These are phyloP conservation scores for Phaeomoniella chlamydospora DNA, from an alignment of 2,329 filamentous ascomycete species.

Conservation along the genomic window DNA sequence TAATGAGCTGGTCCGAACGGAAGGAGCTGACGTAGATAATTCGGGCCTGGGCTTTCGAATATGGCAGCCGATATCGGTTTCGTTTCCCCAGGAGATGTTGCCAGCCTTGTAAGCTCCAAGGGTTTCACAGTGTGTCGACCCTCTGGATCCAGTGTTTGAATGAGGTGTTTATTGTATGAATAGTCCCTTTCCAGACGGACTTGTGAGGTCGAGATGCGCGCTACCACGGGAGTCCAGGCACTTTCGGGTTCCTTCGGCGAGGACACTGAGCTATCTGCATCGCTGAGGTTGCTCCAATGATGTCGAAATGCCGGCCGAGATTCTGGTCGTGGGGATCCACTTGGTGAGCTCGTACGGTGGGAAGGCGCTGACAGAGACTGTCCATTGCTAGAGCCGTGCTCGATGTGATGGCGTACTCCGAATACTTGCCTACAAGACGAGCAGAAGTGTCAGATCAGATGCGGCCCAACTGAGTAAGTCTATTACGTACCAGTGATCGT, in stretches of 20 bases:
- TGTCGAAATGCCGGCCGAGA: constrained; percentile 22
- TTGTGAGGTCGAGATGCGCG: constrained; percentile 67
- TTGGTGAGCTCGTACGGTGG: constrained; percentile 25
- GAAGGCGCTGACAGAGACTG: constrained; percentile 16
- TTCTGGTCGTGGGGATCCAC: constrained; percentile 27
- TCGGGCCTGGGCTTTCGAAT: constrained; percentile 63
- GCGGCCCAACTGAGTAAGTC: constrained; percentile 17
- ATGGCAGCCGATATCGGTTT: constrained; percentile 63
- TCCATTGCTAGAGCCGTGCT: constrained; percentile 24
- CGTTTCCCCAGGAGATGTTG: constrained; percentile 53
- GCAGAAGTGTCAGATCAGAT: constrained; percentile 2
- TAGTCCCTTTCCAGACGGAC: constrained; percentile 77
- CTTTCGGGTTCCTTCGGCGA: constrained; percentile 23
- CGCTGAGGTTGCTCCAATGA: constrained; percentile 39
- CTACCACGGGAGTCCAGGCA: constrained; percentile 52
- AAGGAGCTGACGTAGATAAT: constrained; percentile 56
- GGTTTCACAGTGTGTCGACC: constrained; percentile 67
- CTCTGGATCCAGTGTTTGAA: constrained; percentile 54
- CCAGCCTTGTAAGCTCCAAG: constrained; percentile 62
- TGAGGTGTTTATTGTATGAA: constrained; percentile 63
- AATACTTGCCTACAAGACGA: constrained; percentile 35
- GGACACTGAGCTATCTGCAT: constrained; percentile 28
- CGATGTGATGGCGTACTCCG: constrained; percentile 41
- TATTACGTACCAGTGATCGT: constrained; percentile 60
- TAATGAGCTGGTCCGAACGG: constrained; percentile 62